phyloP scores from a whole-genome alignment of 2,329 filamentous ascomycete species.

The Calonectria pseudoturangicola region DNA sequence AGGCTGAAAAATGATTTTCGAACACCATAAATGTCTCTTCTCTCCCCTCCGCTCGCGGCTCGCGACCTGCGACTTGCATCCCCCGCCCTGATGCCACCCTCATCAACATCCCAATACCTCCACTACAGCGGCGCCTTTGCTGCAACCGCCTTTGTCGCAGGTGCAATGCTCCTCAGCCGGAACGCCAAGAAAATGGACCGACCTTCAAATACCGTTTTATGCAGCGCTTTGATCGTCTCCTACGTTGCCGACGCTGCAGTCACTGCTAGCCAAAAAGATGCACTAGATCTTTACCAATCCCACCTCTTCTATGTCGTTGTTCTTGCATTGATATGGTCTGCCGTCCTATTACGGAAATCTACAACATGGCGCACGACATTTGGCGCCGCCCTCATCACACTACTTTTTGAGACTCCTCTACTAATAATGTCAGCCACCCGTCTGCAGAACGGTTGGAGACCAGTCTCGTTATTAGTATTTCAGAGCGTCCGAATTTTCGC shows the following conservation, averaged over 20 bases:
- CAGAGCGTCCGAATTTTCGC: slow-evolving; percentile 34
- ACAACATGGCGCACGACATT: neutral
- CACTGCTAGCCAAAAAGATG: neutral
- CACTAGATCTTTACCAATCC: neutral
- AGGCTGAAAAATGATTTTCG: too few species aligned
- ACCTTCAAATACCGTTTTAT: neutral
- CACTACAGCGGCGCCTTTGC: slow-evolving; percentile 42
- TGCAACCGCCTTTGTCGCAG: slow-evolving; percentile 6
- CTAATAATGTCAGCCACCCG: slow-evolving; percentile 20
- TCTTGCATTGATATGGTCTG: slow-evolving; percentile 22
- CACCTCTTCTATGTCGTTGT: slow-evolving; percentile 17
- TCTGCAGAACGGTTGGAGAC: neutral
- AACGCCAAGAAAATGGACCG: neutral
- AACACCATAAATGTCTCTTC: too few species aligned
- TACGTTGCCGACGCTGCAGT: slow-evolving; percentile 6
- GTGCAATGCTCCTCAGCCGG: slow-evolving; percentile 9
- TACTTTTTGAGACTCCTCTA: slow-evolving; percentile 41
- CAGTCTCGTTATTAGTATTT: slow-evolving; percentile 1
- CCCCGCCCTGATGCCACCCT: neutral
- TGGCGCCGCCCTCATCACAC: slow-evolving; percentile 11
- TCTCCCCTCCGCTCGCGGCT: too few species aligned
- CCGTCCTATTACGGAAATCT: neutral
- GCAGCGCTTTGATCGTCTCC: slow-evolving; percentile 24
- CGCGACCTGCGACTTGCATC: neutral
- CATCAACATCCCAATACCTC: slow-evolving; percentile 25